A percentile compares a stretch with the other conserved stretches of the same genome.
phyloP scores from a whole-genome alignment of 2,329 filamentous ascomycete genomes.

The Chalaropsis thielavioides region DNA sequence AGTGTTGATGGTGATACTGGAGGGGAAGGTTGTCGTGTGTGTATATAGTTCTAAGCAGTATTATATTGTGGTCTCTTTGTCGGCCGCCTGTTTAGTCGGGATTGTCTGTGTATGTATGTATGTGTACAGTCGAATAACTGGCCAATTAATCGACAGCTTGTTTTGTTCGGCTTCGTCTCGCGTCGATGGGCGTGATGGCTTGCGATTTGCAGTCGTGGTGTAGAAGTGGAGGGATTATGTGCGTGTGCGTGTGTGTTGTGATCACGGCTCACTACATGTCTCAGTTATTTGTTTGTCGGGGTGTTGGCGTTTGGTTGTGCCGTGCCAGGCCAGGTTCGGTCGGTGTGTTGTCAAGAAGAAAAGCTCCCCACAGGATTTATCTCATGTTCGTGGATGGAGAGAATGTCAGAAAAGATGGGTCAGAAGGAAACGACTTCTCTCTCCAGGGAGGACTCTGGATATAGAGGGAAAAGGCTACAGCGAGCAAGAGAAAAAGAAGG shows the following conservation, averaged over 20 bases:
- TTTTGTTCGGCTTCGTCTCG: background rate
- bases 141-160: background rate
- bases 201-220: too few relatives aligned
- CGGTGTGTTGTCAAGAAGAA: background rate
- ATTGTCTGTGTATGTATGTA: background rate
- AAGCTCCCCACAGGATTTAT: background rate
- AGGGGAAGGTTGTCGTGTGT: background rate
- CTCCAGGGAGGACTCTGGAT: background rate
- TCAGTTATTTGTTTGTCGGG: background rate
- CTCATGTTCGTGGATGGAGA: background rate
- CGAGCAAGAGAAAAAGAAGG: background rate
- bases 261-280: background rate
- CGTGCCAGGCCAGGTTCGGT: background rate
- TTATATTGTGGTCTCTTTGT: background rate
- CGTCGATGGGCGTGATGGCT: background rate
- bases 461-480: background rate
- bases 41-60: background rate
- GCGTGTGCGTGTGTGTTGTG: background rate
- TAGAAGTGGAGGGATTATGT: too few relatives aligned
- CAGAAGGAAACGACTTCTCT: background rate
- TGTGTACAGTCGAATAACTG: background rate
- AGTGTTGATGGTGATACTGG: background rate
- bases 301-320: background rate
- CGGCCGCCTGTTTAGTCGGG: background rate
- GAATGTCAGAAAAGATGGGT: background rate